Evolutionary conservation across 108 stramenopile species (phyloP).

Genomic region (Nitzschia sp.): DNA sequence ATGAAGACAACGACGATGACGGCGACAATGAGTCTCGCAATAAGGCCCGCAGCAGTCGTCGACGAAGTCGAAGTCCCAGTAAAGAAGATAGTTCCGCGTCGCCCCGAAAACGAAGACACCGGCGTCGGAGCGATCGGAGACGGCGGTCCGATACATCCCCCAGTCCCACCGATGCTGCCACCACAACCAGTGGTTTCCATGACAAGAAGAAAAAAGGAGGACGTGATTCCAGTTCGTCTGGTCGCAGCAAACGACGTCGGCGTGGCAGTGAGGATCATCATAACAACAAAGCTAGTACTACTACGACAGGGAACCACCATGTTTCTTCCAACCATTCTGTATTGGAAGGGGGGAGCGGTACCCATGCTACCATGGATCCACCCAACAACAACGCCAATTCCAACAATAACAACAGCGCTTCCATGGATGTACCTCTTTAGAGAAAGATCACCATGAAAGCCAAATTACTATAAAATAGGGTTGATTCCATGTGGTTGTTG

Average conservation of each 20-base stretch:
- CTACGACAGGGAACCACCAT: no score
- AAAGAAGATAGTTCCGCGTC: constrained; percentile 1
- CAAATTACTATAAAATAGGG: no score
- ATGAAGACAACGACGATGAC: neutral
- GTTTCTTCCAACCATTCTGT: no score
- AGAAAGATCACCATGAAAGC: no score
- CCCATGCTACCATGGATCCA: no score
- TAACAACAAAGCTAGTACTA: no score
- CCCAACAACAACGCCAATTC: no score
- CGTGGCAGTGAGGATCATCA: no score
- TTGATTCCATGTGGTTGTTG: no score
- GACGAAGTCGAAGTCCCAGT: neutral
- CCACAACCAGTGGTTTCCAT: neutral
- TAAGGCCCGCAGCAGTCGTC: constrained; percentile 2
- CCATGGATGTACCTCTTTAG: no score
- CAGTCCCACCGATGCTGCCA: constrained; percentile 1
- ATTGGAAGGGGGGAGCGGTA: no score
- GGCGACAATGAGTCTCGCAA: constrained; percentile 6
- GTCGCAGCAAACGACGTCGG: constrained; percentile 8
- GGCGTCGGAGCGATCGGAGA: constrained; percentile 23
- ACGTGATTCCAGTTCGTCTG: constrained; percentile 17
- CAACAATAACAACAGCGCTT: no score
- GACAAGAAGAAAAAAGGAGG: constrained; percentile 31
- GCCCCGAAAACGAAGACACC: constrained; percentile 13
- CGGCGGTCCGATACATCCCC: constrained; percentile 24